Evolutionary conservation across 129 eudicot genomes (phyloP).

Genomic region (Sambucus nigra): DNA sequence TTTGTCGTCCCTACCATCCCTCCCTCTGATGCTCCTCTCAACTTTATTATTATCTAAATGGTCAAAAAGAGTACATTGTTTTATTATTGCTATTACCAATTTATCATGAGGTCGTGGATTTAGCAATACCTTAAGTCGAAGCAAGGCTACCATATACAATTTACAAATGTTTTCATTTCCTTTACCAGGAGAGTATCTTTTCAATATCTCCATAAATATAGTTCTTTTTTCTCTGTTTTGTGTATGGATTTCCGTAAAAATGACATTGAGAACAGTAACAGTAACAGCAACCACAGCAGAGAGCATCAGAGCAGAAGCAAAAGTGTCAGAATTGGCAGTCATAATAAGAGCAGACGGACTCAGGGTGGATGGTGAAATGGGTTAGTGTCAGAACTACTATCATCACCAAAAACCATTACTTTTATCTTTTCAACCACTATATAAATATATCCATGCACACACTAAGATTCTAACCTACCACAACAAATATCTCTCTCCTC

Average conservation of each 20-base stretch:
- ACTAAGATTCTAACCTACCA: background rate
- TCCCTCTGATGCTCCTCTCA: too few relatives aligned
- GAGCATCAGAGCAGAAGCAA: constrained; percentile 6
- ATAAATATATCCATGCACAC: constrained; percentile 9
- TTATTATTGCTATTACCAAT: too few relatives aligned
- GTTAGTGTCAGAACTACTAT: background rate
- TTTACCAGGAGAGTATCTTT: too few relatives aligned
- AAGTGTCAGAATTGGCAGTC: constrained; percentile 18
- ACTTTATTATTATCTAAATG: too few relatives aligned
- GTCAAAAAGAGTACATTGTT: too few relatives aligned
- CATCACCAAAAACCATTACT: background rate
- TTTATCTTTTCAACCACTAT: constrained; percentile 9
- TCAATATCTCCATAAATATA: too few relatives aligned
- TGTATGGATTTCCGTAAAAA: constrained; percentile 28
- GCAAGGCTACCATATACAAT: too few relatives aligned
- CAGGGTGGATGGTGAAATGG: constrained; percentile 1
- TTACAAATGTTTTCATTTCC: too few relatives aligned
- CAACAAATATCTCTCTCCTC: constrained; percentile 17
- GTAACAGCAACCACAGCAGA: constrained; percentile 21
- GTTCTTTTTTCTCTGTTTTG: too few relatives aligned
- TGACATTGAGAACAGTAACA: background rate
- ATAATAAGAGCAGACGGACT: constrained; percentile 9
- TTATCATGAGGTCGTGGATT: too few relatives aligned
- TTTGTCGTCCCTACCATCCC: too few relatives aligned
- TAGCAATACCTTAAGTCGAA: too few relatives aligned